Evolutionary conservation across 345 rosid genomes (phyloP).

Genomic region (Arabis hirsuta): DNA sequence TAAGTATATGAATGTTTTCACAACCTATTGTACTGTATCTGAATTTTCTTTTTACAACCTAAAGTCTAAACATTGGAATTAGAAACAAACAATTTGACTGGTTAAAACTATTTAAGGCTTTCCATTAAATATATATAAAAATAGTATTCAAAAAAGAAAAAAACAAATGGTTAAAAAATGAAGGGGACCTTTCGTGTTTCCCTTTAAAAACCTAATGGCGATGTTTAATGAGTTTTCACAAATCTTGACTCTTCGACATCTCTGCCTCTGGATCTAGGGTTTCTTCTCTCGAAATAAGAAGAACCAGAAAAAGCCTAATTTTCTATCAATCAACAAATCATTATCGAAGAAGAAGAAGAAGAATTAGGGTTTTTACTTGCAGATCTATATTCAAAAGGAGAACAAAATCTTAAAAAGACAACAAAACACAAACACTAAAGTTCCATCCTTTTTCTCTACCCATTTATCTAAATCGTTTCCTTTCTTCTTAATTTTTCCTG

Average conservation of each 20-base stretch:
- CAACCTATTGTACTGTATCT: background rate
- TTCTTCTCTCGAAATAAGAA: conserved; percentile 33
- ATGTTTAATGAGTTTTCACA: conserved; percentile 1
- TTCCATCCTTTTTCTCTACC: conserved; percentile 27
- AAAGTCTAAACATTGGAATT: background rate
- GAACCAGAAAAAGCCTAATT: conserved; percentile 34
- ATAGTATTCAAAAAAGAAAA: conserved; percentile 12
- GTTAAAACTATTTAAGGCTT: conserved; percentile 26
- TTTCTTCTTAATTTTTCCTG: conserved; percentile 8
- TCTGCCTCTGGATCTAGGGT: conserved; percentile 67
- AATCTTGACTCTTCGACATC: conserved; percentile 45
- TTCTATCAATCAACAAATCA: conserved; percentile 23
- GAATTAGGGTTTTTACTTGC: conserved; percentile 30
- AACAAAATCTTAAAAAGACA: conserved; percentile 20
- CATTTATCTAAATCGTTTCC: conserved; percentile 15
- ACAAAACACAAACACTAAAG: conserved; percentile 28
- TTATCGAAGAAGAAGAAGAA: conserved; percentile 32
- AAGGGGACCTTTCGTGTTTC: conserved; percentile 28
- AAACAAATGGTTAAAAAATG: conserved; percentile 30
- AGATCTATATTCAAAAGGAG: conserved; percentile 36
- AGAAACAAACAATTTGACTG: background rate
- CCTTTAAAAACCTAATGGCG: conserved; percentile 21
- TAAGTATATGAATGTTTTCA: background rate
- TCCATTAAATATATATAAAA: background rate
- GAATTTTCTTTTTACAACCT: background rate